These are phyloP conservation scores for Tanacetum coccineum DNA, from an alignment of 129 eudicot genomes.

Conservation along the genomic window DNA sequence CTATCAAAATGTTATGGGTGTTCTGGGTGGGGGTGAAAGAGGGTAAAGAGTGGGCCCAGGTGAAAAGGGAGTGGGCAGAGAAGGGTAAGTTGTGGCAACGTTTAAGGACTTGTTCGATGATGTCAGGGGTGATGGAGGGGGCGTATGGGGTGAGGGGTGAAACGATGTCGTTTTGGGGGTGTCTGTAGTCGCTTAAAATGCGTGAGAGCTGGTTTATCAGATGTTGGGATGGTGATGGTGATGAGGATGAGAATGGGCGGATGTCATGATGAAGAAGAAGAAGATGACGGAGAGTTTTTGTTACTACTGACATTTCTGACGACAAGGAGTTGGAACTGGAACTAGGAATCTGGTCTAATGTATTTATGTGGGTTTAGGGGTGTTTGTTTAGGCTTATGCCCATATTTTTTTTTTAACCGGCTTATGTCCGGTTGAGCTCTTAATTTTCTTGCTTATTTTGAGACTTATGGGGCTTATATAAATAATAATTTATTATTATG, in stretches of 20 bases:
- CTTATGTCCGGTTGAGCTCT: too few relatives aligned
- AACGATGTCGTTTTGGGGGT: constrained; percentile 72
- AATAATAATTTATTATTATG: too few relatives aligned
- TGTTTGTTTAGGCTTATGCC: too few relatives aligned
- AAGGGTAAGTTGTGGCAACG: constrained; percentile 76
- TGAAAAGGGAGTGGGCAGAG: constrained; percentile 75
- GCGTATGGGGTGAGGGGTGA: constrained; percentile 65
- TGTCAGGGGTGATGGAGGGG: constrained; percentile 36
- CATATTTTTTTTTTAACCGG: too few relatives aligned
- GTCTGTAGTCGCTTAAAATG: constrained; percentile 71
- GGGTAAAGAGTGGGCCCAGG: constrained; percentile 61
- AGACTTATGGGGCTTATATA: too few relatives aligned
- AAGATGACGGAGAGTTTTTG: constrained; percentile 22
- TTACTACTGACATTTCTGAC: constrained; percentile 22
- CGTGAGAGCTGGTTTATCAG: constrained; percentile 68
- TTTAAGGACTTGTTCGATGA: constrained; percentile 78
- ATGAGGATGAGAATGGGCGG: constrained; percentile 1
- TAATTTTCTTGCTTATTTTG: too few relatives aligned
- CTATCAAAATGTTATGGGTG: constrained; percentile 54
- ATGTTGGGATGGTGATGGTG: constrained; percentile 28
- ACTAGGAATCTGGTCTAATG: too few relatives aligned
- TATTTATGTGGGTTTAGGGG: too few relatives aligned
- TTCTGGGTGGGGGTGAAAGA: constrained; percentile 42
- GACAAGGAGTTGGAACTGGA: too few relatives aligned
- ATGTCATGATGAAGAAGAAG: constrained; percentile 15